Evolutionary conservation across 2,329 filamentous ascomycete genomes (phyloP).

Genomic region (Exophiala lecanii-corni): DNA sequence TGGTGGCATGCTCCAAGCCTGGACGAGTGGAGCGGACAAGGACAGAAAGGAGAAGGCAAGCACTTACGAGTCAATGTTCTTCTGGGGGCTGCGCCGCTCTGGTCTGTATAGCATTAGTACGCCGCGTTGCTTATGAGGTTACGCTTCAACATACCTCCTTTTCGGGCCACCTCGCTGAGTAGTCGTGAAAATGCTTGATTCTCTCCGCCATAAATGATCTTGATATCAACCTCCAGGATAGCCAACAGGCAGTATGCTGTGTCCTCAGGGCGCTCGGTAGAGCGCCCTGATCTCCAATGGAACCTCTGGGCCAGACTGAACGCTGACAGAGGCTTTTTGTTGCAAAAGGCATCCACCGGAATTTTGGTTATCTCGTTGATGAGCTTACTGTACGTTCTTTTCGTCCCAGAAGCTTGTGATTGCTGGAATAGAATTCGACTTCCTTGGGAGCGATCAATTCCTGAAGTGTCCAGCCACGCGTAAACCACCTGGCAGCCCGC

Average conservation of each 20-base stretch:
- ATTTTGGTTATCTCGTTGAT: slow-evolving; percentile 28
- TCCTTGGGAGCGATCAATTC: slow-evolving; percentile 20
- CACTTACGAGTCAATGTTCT: no score
- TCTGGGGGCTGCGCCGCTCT: no score
- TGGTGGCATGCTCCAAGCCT: no score
- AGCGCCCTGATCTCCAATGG: slow-evolving; percentile 36
- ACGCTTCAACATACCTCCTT: slow-evolving; percentile 3
- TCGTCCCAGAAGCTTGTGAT: slow-evolving; percentile 4
- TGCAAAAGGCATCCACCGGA: slow-evolving; percentile 20
- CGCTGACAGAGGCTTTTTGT: slow-evolving; percentile 13
- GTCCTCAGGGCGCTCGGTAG: slow-evolving; percentile 37
- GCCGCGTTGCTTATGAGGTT: slow-evolving; percentile 1
- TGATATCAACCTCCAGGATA: slow-evolving; percentile 32
- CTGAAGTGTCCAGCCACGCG: slow-evolving; percentile 14
- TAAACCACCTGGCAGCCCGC: slow-evolving; percentile 14
- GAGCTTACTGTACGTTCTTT: slow-evolving; percentile 20
- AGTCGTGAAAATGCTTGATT: slow-evolving; percentile 7
- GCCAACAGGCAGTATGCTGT: slow-evolving; percentile 43
- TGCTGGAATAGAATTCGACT: slow-evolving; percentile 11
- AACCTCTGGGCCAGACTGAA: slow-evolving; percentile 30
- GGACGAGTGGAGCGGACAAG: no score
- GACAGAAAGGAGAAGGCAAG: no score
- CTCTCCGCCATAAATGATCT: slow-evolving; percentile 12
- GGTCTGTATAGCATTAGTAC: no score
- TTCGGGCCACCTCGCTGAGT: slow-evolving; percentile 1